These are phyloP conservation scores for Bipolaris cookei DNA, from an alignment of 2,329 filamentous ascomycete species.

Conservation along the genomic window DNA sequence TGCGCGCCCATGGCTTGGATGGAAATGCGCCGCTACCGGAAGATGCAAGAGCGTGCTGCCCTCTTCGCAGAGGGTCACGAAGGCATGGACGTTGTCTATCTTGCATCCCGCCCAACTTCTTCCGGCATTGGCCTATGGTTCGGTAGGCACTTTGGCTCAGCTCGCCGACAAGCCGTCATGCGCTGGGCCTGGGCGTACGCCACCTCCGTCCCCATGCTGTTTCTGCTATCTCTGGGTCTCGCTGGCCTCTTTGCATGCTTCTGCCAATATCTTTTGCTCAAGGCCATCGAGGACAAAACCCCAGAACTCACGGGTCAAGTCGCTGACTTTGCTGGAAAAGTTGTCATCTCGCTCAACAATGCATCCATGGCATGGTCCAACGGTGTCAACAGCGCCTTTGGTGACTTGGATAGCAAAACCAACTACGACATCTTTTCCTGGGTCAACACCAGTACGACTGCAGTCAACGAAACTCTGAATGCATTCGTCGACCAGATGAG, in stretches of 20 bases:
- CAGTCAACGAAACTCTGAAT: conserved; percentile 86
- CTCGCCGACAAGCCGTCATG: conserved; percentile 71
- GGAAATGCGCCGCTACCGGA: conserved; percentile 78
- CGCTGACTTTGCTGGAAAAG: conserved; percentile 77
- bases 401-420: conserved; percentile 69
- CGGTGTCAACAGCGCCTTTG: conserved; percentile 76
- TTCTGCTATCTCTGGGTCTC: conserved; percentile 80
- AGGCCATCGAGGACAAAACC: conserved; percentile 73
- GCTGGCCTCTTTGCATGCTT: conserved; percentile 83
- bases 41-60: conserved; percentile 71
- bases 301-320: conserved; percentile 77
- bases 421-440: conserved; percentile 87
- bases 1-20: conserved; percentile 81
- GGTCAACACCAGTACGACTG: conserved; percentile 81
- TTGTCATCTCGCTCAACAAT: conserved; percentile 73
- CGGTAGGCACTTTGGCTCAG: conserved; percentile 67
- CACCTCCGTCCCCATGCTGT: conserved; percentile 84
- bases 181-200: conserved; percentile 87
- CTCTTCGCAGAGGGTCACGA: conserved; percentile 75
- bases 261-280: conserved; percentile 81
- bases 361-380: conserved; percentile 78
- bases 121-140: conserved; percentile 73
- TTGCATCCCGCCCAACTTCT: conserved; percentile 80
- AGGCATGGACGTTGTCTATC: conserved; percentile 86
- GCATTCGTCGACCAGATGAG: conserved; percentile 80